Evolutionary conservation across 2,329 filamentous ascomycete genomes (phyloP), one percentile per base, ranked within the genome.

Genomic region (Ophiosphaerella herpotricha): DNA sequence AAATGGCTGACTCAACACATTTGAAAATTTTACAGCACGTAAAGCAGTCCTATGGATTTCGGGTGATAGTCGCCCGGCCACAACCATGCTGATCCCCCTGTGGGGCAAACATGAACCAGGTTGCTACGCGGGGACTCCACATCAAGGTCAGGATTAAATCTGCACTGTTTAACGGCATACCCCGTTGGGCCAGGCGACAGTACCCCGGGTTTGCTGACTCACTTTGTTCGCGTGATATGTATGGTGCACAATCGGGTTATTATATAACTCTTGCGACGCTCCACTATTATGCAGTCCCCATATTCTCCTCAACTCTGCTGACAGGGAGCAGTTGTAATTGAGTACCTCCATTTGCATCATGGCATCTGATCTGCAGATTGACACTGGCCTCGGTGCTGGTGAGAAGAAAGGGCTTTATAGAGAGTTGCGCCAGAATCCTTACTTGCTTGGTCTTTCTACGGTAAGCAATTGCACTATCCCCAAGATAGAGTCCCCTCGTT

Each of bases 61-160:
- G 61, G 61, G 38, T 48, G 47, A 57, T 55, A 56, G 57, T 45
- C 46, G 48, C 60, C 60, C 61, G 60, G 46, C 18, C 45, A 50
- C 46, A 18, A 44, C 42, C 46, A 49, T 55, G 51, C 40, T 48
- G 38, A 39, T 45, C 24, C 43, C 26, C 46, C 50, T 43, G 23
- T 43, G 35, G 38, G 37, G n/a, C 16, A 7, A 4, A 18, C 39
- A 16, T 52, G 40, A 49, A 50, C 48, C 26, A 52, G 38, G 12
- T 43, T 29, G 6, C 26, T 39, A 50, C 52, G 54, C 48, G 48
- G 57, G 50, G 56, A 46, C 38, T 40, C 29, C 23, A 33, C 14
- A 38, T 38, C n/a, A 48, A 43, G 46, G 21, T 35, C 41, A 33
- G 29, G 39, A 45, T 43, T 13, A 13, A 43, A 35, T 39, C 31